Base-by-base conservation (phyloP, 345 rosid species). In the Cochlearia excelsa region DNA sequence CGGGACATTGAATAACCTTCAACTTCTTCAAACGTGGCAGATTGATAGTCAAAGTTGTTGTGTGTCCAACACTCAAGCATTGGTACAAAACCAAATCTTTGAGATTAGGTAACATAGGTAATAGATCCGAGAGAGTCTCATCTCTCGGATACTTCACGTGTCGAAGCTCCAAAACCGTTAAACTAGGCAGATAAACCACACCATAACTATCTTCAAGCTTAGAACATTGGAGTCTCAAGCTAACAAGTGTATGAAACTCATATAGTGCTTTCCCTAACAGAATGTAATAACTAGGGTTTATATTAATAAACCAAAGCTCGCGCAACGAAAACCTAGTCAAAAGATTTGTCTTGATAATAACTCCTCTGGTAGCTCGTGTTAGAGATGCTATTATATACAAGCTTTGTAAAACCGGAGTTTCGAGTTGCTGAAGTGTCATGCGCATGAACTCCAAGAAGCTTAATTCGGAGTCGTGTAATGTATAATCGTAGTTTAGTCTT, bases 381-480 rank as follows among this genome's bases (percentile, higher is more conserved):
- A 42, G 31, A 58, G 27, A 4, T 1, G 46, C 2, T 9, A 41
- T 51, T 28, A 63, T 3, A 43, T 27, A 3, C 4, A 63, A 7
- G 9, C 52, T 43, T 4, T 63, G 51, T 26, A 63, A 7, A 35
- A 63, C 68, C 28, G 51, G 51, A 52, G 52, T 41, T 44, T 52
- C 43, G 3, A 42, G 43, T n/a, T 8, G 26, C 8, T 9, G 8
- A 28, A 63, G 1, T 30, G 68, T 42, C 39, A 4, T 63, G 0
- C 3, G 1, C 0, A 52, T n/a, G 59, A 63, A 63, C n/a, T 0
- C 6, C 7, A 3, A 0, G 16, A 54, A 53, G 28, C 43, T 2
- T 0, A 2, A 2, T 7, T 33, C 23, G 34, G 43, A 3, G 26
- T 27, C 28, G 54, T 47, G 53, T 33, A 8, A 46, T 3, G 45